Evolutionary conservation across 192 early-diverging fungal genomes (phyloP).

Genomic region (Entophlyctis helioformis): DNA sequence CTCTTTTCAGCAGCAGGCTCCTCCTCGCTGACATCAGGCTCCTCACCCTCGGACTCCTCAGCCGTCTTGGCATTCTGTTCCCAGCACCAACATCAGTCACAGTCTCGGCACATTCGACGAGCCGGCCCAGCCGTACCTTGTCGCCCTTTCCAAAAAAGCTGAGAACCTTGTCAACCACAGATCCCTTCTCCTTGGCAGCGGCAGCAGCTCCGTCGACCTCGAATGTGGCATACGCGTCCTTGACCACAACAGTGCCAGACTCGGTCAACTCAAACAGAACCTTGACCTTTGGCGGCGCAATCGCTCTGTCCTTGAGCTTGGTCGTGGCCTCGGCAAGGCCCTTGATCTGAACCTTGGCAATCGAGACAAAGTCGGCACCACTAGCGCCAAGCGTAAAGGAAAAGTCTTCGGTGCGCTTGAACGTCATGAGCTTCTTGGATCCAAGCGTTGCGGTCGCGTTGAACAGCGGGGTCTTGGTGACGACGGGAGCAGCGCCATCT

Average conservation of each 20-base stretch:
- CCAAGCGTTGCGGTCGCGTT: constrained; percentile 56
- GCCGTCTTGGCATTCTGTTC: background rate
- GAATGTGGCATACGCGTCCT: constrained; percentile 38
- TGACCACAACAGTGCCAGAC: constrained; percentile 58
- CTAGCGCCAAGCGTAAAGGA: constrained; percentile 57
- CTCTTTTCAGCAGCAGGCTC: too few relatives aligned
- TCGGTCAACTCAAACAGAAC: constrained; percentile 70
- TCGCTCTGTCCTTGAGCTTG: constrained; percentile 37
- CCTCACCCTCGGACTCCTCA: constrained; percentile 19
- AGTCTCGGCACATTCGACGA: too few relatives aligned
- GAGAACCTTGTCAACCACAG: constrained; percentile 19
- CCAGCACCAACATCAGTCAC: too few relatives aligned
- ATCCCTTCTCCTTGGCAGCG: background rate
- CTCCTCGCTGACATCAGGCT: too few relatives aligned
- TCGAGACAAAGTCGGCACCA: constrained; percentile 17
- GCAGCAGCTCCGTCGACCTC: constrained; percentile 27
- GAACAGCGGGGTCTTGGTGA: constrained; percentile 44
- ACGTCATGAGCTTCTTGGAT: constrained; percentile 75
- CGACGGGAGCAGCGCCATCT: constrained; percentile 11
- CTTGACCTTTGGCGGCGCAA: constrained; percentile 66
- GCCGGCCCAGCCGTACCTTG: constrained; percentile 2
- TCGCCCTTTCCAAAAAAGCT: constrained; percentile 30
- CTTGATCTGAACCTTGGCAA: constrained; percentile 48
- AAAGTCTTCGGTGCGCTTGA: constrained; percentile 71
- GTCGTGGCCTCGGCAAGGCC: constrained; percentile 61